These are phyloP conservation scores for Plasmodium coatneyi DNA, from an alignment of 169 alveolate species.

Conservation along the genomic window DNA sequence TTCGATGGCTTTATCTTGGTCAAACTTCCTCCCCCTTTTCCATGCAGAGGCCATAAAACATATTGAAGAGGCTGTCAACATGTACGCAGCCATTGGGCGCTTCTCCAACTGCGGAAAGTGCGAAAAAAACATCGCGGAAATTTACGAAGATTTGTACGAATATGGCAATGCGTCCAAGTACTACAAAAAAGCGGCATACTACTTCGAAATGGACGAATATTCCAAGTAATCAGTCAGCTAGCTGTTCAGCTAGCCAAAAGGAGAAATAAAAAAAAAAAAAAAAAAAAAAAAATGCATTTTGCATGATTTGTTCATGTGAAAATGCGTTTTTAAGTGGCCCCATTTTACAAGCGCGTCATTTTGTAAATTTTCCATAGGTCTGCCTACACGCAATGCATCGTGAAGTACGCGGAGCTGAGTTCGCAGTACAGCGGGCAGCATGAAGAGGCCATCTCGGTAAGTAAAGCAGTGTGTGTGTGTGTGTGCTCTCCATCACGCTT, in stretches of 20 bases:
- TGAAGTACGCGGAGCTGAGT: constrained; percentile 74
- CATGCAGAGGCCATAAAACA: constrained; percentile 45
- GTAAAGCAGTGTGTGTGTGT: neutral
- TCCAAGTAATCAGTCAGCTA: constrained; percentile 20
- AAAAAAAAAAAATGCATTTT: neutral
- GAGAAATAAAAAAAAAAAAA: constrained; percentile 19
- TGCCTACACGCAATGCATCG: constrained; percentile 63
- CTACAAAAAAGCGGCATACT: constrained; percentile 76
- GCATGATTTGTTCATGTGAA: constrained; percentile 2
- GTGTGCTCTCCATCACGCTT: neutral
- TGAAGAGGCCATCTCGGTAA: constrained; percentile 75
- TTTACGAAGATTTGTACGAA: constrained; percentile 57
- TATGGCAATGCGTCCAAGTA: constrained; percentile 57
- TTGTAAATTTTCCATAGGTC: constrained; percentile 18
- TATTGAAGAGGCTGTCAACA: constrained; percentile 68
- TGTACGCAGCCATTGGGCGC: constrained; percentile 68
- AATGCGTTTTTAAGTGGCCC: neutral
- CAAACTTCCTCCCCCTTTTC: neutral
- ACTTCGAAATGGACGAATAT: constrained; percentile 78
- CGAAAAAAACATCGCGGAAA: constrained; percentile 67
- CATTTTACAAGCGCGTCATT: neutral
- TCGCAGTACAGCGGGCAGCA: constrained; percentile 60
- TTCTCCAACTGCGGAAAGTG: constrained; percentile 70
- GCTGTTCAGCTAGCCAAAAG: neutral
- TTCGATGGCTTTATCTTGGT: neutral